Base-by-base conservation (phyloP, 805 yeast species). In the Lachancea sp. region DNA sequence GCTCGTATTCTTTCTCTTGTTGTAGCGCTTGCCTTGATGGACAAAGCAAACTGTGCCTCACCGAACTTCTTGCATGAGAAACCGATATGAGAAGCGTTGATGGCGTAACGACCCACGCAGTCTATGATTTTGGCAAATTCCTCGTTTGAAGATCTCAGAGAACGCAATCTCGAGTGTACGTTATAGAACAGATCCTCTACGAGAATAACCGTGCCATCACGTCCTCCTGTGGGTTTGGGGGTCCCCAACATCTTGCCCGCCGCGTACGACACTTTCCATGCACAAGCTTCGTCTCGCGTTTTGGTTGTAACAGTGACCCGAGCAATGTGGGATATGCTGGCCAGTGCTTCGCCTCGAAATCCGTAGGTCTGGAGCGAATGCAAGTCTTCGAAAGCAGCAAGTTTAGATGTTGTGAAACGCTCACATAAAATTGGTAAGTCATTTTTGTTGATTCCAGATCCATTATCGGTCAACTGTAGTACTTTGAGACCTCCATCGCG, bases 301-400 rank as follows among this genome's bases (percentile, higher is more conserved):
- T 85, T 89, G 0, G 97, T 86, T 1, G 81, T 73, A 5, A 93
- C 95, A 0, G 87, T 73, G 1, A 93, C 68, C 47, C 89, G 82
- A 0, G 97, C 74, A 17, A 93, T 82, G 58, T 91, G 96, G 0
- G 96, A 88, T 7, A 93, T 90, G 59, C 93, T 82, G 1, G 98
- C 96, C 40, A 93, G 69, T 0, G 99, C 99, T 63, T 93, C 99
- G 13, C 99, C 99, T 45, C 99, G 73, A 61, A 93, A 93, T 3
- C 99, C 99, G 62, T 88, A 88, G 0, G 98, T 90, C 18, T 75
- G 68, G 19, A 93, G 77, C 3, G 72, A 62, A 41, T 70, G 68
- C 47, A 93, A 72, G 60, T 93, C 99, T 41, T 85, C 91, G 60
- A 85, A 91, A 8, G 66, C 71, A 1, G 65, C 49, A 19, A 93